A percentile compares a stretch with the other conserved stretches of the same genome.
Conservation (phyloP, 176 grass and related monocot species). For the Lolium perenne region DNA sequence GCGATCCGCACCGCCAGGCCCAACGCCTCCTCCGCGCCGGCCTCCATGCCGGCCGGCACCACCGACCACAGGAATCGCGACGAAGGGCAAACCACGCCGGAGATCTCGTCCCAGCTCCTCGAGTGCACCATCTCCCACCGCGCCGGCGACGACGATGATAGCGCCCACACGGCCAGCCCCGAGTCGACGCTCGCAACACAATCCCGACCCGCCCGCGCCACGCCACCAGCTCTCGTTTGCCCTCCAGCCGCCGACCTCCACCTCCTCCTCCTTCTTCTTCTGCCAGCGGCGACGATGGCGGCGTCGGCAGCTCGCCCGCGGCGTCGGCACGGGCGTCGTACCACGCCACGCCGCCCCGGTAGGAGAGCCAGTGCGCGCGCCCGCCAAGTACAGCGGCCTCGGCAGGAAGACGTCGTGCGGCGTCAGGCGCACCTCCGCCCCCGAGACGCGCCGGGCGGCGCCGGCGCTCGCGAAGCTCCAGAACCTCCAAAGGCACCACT, state of each 20-base stretch:
- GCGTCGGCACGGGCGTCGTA: not conserved
- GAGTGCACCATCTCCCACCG: constrained; percentile 27
- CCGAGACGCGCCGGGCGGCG: not conserved
- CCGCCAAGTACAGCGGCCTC: not conserved
- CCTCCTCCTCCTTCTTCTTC: not conserved
- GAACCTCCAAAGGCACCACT: not conserved
- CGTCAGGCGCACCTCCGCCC: not conserved
- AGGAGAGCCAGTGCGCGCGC: constrained; percentile 17
- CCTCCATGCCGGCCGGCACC: constrained; percentile 22
- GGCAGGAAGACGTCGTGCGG: not conserved
- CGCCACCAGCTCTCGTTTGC: constrained; percentile 6
- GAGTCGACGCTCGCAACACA: not conserved
- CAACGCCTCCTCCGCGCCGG: not conserved
- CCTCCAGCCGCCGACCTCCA: not conserved
- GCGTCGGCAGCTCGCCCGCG: not conserved
- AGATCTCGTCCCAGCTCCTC: constrained; percentile 21
- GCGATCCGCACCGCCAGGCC: not conserved
- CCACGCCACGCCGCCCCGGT: constrained; percentile 5
- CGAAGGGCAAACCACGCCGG: not conserved
- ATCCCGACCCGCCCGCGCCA: constrained; percentile 2
- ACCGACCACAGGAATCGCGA: constrained; percentile 25
- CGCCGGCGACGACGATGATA: not conserved
- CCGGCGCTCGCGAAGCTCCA: constrained; percentile 8
- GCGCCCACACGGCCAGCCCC: constrained; percentile 30
- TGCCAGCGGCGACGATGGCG: not conserved